Conservation (phyloP, 495 filamentous ascomycete species). For the Mytilinidion resinicola region DNA sequence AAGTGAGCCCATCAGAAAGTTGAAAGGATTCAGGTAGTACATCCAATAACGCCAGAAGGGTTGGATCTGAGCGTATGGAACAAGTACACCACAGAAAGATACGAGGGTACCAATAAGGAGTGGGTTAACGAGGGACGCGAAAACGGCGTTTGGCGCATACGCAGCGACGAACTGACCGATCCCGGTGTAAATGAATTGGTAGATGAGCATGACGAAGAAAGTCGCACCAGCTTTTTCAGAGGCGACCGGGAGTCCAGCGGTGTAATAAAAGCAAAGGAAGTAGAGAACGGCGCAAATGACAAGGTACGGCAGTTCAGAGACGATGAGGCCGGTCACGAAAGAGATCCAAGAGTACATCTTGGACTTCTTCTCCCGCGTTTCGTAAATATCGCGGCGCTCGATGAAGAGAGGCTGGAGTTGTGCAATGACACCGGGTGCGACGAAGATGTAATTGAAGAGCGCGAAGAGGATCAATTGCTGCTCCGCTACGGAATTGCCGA, state of each 20-base stretch:
- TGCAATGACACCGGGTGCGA: slow-evolving; percentile 31
- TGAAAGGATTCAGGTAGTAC: slow-evolving; percentile 66
- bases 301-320: slow-evolving; percentile 56
- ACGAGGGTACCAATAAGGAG: slow-evolving; percentile 47
- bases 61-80: slow-evolving; percentile 53
- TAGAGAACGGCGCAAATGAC: slow-evolving; percentile 52
- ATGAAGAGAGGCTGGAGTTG: slow-evolving; percentile 21
- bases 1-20: slow-evolving; percentile 47
- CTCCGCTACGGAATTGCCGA: slow-evolving; percentile 30
- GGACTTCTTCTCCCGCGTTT: slow-evolving; percentile 10
- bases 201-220: slow-evolving; percentile 44
- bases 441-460: slow-evolving; percentile 38
- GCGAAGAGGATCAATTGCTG: slow-evolving; percentile 37
- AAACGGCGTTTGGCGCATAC: slow-evolving; percentile 50
- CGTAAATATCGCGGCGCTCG: slow-evolving; percentile 13
- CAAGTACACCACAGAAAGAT: slow-evolving; percentile 53
- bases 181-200: slow-evolving; percentile 44
- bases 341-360: slow-evolving; percentile 46
- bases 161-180: slow-evolving; percentile 51
- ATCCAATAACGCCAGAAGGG: slow-evolving; percentile 76
- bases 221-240: slow-evolving; percentile 41
- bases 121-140: slow-evolving; percentile 49
- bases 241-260: slow-evolving; percentile 43
- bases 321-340: slow-evolving; percentile 31
- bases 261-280: slow-evolving; percentile 57